phyloP scores from a whole-genome alignment of 2,329 filamentous ascomycete species.

The Cladosporium sp. region DNA sequence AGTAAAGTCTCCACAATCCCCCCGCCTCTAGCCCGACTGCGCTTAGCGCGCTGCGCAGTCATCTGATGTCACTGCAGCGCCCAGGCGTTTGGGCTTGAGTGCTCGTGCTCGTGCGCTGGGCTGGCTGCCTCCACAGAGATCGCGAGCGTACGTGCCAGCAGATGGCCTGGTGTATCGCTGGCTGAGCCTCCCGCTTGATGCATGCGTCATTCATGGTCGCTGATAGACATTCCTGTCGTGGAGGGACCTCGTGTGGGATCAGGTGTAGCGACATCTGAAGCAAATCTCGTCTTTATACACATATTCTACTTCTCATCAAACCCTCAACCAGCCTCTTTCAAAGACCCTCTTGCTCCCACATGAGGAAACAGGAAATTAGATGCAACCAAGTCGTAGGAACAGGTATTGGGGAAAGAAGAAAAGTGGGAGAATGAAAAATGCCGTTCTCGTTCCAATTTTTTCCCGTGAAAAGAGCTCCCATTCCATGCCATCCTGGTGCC shows the following conservation, averaged over 20 bases:
- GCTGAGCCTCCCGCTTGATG: too few relatives aligned
- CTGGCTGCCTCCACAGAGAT: too few relatives aligned
- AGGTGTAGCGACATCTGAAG: background rate
- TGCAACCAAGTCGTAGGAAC: background rate
- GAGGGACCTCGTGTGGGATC: too few relatives aligned
- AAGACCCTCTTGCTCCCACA: background rate
- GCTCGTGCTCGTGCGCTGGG: too few relatives aligned
- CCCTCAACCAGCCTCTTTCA: background rate
- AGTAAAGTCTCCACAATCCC: background rate
- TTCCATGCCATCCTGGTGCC: background rate
- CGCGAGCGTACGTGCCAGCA: too few relatives aligned
- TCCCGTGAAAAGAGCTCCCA: background rate
- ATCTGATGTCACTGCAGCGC: conserved; percentile 1
- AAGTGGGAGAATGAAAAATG: background rate
- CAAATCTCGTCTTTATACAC: background rate
- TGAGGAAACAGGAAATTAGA: background rate
- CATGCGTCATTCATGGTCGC: too few relatives aligned
- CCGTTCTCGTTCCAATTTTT: background rate
- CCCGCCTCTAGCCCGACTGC: background rate
- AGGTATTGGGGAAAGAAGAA: background rate
- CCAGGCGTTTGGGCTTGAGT: background rate
- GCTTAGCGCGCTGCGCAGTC: background rate
- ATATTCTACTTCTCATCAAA: background rate
- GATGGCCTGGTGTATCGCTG: too few relatives aligned
- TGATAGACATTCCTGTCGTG: too few relatives aligned